These are phyloP conservation scores for Proliferodiscus dingleyae DNA, from an alignment of 2,329 filamentous ascomycete genomes.

Conservation along the genomic window DNA sequence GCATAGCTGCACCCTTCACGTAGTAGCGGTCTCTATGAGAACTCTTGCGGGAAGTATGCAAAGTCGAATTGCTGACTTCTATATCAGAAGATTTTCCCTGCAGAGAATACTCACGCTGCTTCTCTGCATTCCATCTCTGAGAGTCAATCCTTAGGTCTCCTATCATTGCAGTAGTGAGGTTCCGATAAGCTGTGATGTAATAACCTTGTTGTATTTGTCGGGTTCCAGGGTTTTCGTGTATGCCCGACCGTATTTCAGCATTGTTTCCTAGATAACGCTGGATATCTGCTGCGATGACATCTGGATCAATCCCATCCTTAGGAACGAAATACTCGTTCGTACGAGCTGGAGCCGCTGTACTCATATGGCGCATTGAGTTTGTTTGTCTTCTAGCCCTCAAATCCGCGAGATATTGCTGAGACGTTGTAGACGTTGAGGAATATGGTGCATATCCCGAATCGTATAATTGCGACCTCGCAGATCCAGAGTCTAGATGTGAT, in stretches of 20 bases:
- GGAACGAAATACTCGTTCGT: background rate
- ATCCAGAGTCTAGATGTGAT: too few species aligned
- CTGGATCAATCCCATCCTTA: background rate
- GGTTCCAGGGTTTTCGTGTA: background rate
- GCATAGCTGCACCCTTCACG: background rate
- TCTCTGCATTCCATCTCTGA: background rate
- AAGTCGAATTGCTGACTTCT: background rate
- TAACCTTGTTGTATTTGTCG: background rate
- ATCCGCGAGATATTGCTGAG: background rate
- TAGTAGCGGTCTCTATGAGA: background rate
- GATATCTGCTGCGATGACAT: slow-evolving; percentile 1
- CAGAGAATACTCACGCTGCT: background rate
- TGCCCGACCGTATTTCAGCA: background rate
- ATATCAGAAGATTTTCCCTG: background rate
- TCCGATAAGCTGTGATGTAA: background rate
- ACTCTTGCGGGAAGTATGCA: background rate
- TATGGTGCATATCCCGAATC: background rate
- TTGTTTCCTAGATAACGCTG: background rate
- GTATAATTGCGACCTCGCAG: too few species aligned
- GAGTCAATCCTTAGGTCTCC: background rate
- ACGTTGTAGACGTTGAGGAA: background rate
- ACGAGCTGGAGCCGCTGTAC: background rate
- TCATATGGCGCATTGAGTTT: background rate
- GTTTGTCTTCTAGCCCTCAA: background rate
- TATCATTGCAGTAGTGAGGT: background rate